Base-by-base conservation (phyloP, 2,329 filamentous ascomycete genomes). In the Colletotrichum echinochloae region DNA sequence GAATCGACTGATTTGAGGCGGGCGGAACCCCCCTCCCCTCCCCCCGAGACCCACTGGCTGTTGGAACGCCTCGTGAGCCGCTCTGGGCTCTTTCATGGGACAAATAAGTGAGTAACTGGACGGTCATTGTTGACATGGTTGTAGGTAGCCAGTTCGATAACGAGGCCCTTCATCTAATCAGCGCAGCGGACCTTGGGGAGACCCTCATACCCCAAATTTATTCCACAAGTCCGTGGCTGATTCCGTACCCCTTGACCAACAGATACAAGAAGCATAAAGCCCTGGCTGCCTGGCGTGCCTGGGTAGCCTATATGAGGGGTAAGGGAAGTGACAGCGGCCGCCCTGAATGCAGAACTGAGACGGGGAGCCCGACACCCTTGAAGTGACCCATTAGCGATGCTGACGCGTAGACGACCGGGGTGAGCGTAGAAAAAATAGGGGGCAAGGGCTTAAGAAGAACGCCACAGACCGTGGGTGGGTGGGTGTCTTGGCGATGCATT, bases 381-480 rank as follows among this genome's bases (percentile, higher is more conserved):
- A 68, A 28, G 35, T 37, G 54, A n/a, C 28, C 33, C 37, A 5
- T 30, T 52, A 52, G 51, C 54, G 46, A 69, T 60, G 55, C 49
- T 61, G 66, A 66, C 66, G 55, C 56, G 62, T 41, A 61, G 65
- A 23, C 51, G 18, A 55, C 33, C 33, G 26, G 55, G 63, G 41
- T 57, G 44, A 23, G 39, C 49, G 46, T 35, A 48, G 41, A 59
- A 35, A 37, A 59, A 57, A 35, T 30, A 51, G 63, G 49, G 54
- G 46, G 18, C 30, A 30, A 16, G 44, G 35, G 28, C 28, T 54
- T 35, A 14, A 18, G 26, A n/a, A 18, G 56, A 55, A 30, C 12
- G 51, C 51, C 39, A 57, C 39, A 64, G n/a, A 57, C 14, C 61
- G n/a, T 26, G n/a, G 12, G 33, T 56, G n/a, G 51, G n/a, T 26